phyloP scores from a whole-genome alignment of 257 asterid genomes.

The Lavandula angustifolia region DNA sequence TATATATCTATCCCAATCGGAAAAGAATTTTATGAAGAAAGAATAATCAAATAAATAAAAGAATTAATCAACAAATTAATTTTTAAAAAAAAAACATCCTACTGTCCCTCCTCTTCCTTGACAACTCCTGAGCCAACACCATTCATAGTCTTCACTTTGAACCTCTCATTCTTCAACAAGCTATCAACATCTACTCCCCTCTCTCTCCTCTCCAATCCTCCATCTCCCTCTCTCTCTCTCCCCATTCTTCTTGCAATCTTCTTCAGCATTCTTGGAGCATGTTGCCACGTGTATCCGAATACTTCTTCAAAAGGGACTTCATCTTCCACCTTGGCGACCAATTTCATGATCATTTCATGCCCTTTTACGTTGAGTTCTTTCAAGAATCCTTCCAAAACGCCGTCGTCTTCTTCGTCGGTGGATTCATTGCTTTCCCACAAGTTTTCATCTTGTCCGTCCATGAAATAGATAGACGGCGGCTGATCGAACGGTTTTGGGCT shows the following conservation, averaged over 20 bases:
- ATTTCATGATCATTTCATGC: slow-evolving; percentile 32
- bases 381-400: slow-evolving; percentile 14
- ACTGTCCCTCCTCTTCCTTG: slow-evolving; percentile 24
- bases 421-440: not conserved
- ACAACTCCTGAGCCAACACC: slow-evolving; percentile 31
- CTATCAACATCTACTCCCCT: slow-evolving; percentile 28
- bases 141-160: slow-evolving; percentile 37
- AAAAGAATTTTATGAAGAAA: too few relatives aligned
- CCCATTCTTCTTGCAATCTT: slow-evolving; percentile 29
- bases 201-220: not conserved
- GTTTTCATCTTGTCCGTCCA: not conserved
- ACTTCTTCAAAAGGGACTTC: slow-evolving; percentile 19
- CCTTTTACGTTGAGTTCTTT: slow-evolving; percentile 36
- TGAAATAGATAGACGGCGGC: not conserved
- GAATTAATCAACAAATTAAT: too few relatives aligned
- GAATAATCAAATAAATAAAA: too few relatives aligned
- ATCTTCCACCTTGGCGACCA: slow-evolving; percentile 28
- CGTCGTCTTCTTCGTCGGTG: not conserved
- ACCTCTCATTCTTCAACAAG: slow-evolving; percentile 31
- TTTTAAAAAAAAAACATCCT: not conserved
- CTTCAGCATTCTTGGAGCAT: slow-evolving; percentile 31
- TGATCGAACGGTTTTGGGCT: not conserved
- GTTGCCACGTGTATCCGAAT: slow-evolving; percentile 26
- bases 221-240: not conserved
- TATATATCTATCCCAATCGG: too few relatives aligned